phyloP scores from a whole-genome alignment of 805 yeast species.

The Saccharomyces mikatae region DNA sequence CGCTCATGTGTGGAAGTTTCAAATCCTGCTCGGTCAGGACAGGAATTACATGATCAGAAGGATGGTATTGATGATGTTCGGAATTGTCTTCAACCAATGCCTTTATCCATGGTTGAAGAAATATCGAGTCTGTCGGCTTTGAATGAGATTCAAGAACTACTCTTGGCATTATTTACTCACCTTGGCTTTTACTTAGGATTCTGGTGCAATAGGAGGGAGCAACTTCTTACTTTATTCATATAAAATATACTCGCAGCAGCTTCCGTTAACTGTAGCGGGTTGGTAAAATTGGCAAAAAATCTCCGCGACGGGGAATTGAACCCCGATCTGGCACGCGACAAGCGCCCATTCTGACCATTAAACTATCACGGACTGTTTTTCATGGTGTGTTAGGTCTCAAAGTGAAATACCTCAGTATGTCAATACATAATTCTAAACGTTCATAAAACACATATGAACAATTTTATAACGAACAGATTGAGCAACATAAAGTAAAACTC shows the following conservation, averaged over 20 bases:
- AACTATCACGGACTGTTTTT: background rate
- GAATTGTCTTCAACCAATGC: conserved; percentile 1
- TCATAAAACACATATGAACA: no score
- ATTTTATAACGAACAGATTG: no score
- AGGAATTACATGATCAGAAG: conserved; percentile 7
- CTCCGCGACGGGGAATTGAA: background rate
- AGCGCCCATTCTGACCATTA: background rate
- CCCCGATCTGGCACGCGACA: conserved; percentile 1
- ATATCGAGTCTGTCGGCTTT: conserved; percentile 16
- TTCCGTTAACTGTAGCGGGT: no score
- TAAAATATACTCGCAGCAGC: no score
- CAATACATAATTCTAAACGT: no score
- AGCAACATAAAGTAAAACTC: no score
- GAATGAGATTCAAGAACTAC: conserved; percentile 9
- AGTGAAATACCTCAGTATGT: no score
- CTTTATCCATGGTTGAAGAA: conserved; percentile 20
- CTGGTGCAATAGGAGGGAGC: background rate
- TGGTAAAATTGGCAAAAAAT: background rate
- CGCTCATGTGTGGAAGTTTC: conserved; percentile 5
- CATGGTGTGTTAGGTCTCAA: no score
- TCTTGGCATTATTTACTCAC: conserved; percentile 14
- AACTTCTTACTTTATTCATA: background rate
- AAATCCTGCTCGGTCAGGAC: conserved; percentile 7
- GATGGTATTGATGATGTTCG: background rate
- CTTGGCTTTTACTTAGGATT: background rate